Percentiles rank a stretch among this genome's conserved stretches.
Conservation (phyloP, 1,284 basidiomycete species). For the Pseudozyma thailandica region DNA sequence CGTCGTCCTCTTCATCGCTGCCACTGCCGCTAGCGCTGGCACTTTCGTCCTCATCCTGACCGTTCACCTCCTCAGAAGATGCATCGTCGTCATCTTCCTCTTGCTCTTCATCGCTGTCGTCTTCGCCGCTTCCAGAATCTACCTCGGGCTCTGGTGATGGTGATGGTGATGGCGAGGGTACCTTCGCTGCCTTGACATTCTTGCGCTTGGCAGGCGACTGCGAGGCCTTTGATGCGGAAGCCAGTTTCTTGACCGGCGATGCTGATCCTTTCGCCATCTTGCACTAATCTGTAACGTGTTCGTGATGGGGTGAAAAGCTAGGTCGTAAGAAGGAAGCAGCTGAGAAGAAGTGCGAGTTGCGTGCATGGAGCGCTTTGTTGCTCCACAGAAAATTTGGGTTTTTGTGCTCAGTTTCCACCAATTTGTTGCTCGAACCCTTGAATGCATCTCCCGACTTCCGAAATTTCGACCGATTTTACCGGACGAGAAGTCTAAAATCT, state of each 20-base stretch:
- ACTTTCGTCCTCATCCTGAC: not conserved
- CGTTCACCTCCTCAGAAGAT: not conserved
- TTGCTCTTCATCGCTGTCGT: conserved; percentile 9
- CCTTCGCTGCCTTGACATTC: conserved; percentile 11
- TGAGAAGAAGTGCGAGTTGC: too few species aligned
- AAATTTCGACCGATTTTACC: not conserved
- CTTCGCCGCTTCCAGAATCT: conserved; percentile 5
- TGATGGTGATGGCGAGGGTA: conserved; percentile 7
- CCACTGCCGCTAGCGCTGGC: conserved; percentile 8
- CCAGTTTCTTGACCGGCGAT: conserved; percentile 18
- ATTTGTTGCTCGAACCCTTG: conserved; percentile 14
- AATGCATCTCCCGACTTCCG: conserved; percentile 9
- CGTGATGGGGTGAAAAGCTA: not conserved
- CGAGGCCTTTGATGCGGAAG: conserved; percentile 11
- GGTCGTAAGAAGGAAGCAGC: not conserved
- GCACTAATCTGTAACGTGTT: not conserved
- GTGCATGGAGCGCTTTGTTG: not conserved
- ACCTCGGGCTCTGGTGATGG: conserved; percentile 11
- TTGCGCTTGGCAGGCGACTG: conserved; percentile 13
- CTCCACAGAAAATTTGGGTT: conserved; percentile 2
- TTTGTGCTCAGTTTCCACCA: not conserved
- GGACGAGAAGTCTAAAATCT: too few species aligned
- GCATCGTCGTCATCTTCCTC: conserved; percentile 13
- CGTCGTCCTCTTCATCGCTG: conserved; percentile 10
- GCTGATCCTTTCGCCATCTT: conserved; percentile 19